Percentiles rank a stretch among this genome's conserved stretches.
These are phyloP conservation scores for Penicillium sp. DNA, from an alignment of 2,329 filamentous ascomycete genomes.

Conservation along the genomic window DNA sequence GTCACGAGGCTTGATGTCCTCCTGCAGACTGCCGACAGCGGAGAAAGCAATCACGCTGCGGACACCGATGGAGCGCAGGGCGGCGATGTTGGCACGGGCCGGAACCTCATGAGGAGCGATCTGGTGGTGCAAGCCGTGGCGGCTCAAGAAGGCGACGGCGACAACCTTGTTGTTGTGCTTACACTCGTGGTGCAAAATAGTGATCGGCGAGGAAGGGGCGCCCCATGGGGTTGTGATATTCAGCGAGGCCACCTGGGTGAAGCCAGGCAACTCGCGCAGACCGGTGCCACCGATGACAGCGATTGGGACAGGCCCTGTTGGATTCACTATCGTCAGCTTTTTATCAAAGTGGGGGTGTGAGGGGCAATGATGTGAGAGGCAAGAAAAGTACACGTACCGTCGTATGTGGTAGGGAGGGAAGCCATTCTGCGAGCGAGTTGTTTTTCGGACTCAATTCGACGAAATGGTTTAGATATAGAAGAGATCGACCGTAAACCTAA, in stretches of 20 bases:
- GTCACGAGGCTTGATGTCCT: constrained; percentile 91
- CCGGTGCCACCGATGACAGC: constrained; percentile 93
- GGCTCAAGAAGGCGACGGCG: constrained; percentile 84
- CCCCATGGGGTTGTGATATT: constrained; percentile 86
- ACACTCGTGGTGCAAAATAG: constrained; percentile 82
- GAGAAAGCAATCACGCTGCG: constrained; percentile 91
- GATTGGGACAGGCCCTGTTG: constrained; percentile 65
- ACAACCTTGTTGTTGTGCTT: constrained; percentile 61
- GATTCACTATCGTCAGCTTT: constrained; percentile 15
- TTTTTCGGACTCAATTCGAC: constrained; percentile 33
- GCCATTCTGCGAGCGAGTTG: constrained; percentile 47
- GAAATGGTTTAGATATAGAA: constrained; percentile 26
- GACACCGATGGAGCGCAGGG: constrained; percentile 85
- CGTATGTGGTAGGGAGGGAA: constrained; percentile 57
- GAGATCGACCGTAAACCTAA: constrained; percentile 22
- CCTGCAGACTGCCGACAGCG: constrained; percentile 87
- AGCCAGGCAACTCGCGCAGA: constrained; percentile 80
- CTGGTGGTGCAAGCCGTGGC: constrained; percentile 86
- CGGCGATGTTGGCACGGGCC: constrained; percentile 93
- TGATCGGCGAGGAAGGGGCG: constrained; percentile 70
- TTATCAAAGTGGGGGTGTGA: constrained; percentile 11
- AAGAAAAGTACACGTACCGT: constrained; percentile 47
- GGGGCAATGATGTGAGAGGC: constrained; percentile 1
- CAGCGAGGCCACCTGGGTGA: constrained; percentile 77
- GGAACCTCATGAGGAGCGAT: constrained; percentile 94